Percentiles rank a stretch among this genome's conserved stretches.
Conservation (phyloP, 2,329 filamentous ascomycete genomes). For the Harringtonia aguacate region DNA sequence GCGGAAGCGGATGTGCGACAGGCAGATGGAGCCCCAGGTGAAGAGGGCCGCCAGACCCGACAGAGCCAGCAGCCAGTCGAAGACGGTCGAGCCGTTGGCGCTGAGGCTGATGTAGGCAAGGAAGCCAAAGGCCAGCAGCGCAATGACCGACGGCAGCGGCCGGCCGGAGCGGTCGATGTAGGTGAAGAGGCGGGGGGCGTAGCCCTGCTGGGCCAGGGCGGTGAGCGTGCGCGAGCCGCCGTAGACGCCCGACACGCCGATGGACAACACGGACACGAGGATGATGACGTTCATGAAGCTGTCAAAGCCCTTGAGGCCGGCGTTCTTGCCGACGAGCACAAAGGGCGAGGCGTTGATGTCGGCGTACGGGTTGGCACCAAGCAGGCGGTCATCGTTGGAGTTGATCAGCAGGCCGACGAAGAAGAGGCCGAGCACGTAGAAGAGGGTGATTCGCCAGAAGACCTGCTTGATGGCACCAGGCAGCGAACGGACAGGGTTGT, state of each 20-base stretch:
- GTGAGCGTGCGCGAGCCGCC: constrained; percentile 49
- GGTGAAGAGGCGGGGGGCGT: constrained; percentile 44
- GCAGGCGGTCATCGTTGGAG: constrained; percentile 33
- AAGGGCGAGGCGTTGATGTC: constrained; percentile 41
- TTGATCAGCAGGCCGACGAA: constrained; percentile 40
- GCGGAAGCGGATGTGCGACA: constrained; percentile 60
- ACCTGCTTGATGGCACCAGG: constrained; percentile 79
- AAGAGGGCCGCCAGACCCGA: constrained; percentile 56
- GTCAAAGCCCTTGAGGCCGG: constrained; percentile 39
- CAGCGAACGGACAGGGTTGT: constrained; percentile 60
- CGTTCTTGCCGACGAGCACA: constrained; percentile 45
- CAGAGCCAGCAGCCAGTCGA: constrained; percentile 56
- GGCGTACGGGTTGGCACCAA: constrained; percentile 34
- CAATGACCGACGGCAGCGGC: constrained; percentile 37
- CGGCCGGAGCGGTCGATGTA: constrained; percentile 49
- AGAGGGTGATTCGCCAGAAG: constrained; percentile 46
- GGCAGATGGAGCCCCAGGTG: constrained; percentile 59
- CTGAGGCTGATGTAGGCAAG: constrained; percentile 38
- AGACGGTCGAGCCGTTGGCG: constrained; percentile 36
- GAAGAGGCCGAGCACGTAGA: constrained; percentile 42
- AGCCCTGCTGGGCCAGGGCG: constrained; percentile 47
- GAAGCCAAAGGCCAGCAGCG: constrained; percentile 36
- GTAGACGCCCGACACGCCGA: constrained; percentile 48
- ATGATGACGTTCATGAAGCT: constrained; percentile 51
- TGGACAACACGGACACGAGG: constrained; percentile 45